These are phyloP conservation scores for Globisporangium iwayamae DNA, from an alignment of 352 stramenopile genomes.

Conservation along the genomic window DNA sequence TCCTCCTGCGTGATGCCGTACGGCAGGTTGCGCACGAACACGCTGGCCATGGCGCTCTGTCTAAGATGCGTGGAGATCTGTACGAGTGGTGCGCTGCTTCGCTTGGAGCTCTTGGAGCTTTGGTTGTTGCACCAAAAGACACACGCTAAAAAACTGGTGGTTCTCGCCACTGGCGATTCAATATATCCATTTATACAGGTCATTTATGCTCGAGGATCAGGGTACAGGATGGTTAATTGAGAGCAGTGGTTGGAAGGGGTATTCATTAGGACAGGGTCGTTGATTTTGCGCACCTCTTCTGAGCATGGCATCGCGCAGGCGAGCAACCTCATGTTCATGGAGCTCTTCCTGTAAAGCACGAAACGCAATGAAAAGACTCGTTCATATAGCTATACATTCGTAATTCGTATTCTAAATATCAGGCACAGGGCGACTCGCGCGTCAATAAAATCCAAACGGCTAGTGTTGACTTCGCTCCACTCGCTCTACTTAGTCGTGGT, in stretches of 20 bases:
- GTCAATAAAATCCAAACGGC: conserved; percentile 2
- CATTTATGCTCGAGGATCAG: neutral
- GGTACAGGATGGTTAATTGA: neutral
- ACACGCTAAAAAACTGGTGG: conserved; percentile 16
- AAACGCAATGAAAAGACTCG: neutral
- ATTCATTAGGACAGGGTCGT: neutral
- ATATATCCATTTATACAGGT: conserved; percentile 10
- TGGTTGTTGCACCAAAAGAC: conserved; percentile 14
- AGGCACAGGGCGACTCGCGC: neutral
- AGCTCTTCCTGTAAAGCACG: neutral
- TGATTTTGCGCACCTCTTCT: neutral
- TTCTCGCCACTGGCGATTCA: conserved; percentile 5
- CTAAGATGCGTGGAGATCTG: neutral
- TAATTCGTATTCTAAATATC: conserved; percentile 13
- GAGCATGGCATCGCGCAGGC: neutral
- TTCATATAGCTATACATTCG: conserved; percentile 16
- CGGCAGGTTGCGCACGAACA: conserved; percentile 87
- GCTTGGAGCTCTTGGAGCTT: conserved; percentile 8
- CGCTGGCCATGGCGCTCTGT: conserved; percentile 36
- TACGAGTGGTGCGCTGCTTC: neutral
- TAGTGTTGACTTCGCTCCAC: neutral
- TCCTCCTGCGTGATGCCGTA: conserved; percentile 83
- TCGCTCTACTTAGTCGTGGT: conserved; percentile 1
- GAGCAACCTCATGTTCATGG: neutral
- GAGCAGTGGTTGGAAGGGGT: neutral